A percentile compares a stretch with the other conserved stretches of the same genome.
These are phyloP conservation scores for Hyaloperonospora brassicae DNA, from an alignment of 352 stramenopile genomes.

Conservation along the genomic window DNA sequence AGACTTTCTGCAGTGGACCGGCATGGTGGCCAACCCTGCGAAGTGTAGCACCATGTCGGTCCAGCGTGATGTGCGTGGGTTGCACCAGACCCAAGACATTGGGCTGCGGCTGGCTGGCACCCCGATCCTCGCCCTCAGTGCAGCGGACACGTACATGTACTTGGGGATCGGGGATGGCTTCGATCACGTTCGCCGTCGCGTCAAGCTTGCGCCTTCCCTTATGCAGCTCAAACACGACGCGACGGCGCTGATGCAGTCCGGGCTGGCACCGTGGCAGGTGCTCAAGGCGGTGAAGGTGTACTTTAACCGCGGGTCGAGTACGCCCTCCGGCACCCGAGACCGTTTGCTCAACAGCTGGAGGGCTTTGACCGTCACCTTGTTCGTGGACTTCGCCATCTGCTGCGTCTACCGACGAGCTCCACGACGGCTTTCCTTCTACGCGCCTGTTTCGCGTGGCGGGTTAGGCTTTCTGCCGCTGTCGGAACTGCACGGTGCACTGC, in stretches of 20 bases:
- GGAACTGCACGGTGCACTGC: conserved; percentile 10
- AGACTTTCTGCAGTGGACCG: conserved; percentile 6
- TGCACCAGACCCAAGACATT: neutral
- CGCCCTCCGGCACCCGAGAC: too few species aligned
- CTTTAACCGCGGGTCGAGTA: too few species aligned
- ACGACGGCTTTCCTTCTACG: conserved; percentile 11
- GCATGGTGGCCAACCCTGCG: conserved; percentile 8
- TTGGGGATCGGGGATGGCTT: conserved; percentile 5
- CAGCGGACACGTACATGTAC: neutral
- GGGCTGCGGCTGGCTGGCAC: too few species aligned
- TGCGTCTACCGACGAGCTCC: neutral
- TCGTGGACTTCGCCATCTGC: neutral
- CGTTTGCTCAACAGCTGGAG: too few species aligned
- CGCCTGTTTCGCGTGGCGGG: conserved; percentile 7
- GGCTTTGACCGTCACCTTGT: neutral
- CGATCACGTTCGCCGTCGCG: too few species aligned
- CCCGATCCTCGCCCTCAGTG: neutral
- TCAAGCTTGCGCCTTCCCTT: too few species aligned
- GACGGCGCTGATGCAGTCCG: conserved; percentile 3
- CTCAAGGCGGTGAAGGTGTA: neutral
- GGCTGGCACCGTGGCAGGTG: conserved; percentile 1
- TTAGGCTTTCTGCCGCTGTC: conserved; percentile 1
- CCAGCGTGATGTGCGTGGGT: neutral
- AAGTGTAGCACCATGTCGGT: conserved; percentile 4
- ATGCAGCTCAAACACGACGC: conserved; percentile 6